Evolutionary conservation across 306 rosid species (phyloP), one percentile per base, ranked within the genome.

Genomic region (Hippophae rhamnoides): DNA sequence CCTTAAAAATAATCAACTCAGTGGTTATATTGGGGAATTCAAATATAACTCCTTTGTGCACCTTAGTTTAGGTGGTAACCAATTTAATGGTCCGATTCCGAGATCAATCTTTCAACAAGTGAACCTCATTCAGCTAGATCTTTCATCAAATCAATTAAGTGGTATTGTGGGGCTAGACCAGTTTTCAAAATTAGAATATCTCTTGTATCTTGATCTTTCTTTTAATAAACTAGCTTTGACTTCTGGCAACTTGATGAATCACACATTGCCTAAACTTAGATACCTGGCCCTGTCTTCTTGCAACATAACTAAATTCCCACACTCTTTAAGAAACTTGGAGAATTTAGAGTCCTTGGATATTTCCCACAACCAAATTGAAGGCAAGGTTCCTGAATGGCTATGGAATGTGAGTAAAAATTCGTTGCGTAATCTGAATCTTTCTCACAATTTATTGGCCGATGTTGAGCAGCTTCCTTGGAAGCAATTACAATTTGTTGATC

Each of bases 121-220:
- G 3, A 45, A 65, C 1, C 46, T 65, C 31, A 0, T 1, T 0
- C 0, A 0, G 0, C 23, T 55, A 27, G 40, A 44, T 65, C 7
- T 65, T 26, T 44, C 54, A 13, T 65, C 46, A 5, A 65, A 54
- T 42, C 13, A 56, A 31, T 57, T 66, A n/a, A 41, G 56, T 57
- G 70, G 63, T 1, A 8, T 47, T 47, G 50, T 47, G 5, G 50
- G 50, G 50, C 13, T 47, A 47, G 10, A 47, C 13, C 13, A 47
- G 9, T 47, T 47, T 47, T 47, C 50, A 47, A 40, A 26, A 13
- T 40, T 31, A 2, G 38, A 55, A 9, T 5, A 55, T 3, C 43
- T 55, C 3, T 55, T 14, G 6, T 7, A 7, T 25, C 41, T 55
- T 55, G 43, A 8, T 14, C 59, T 55, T 55, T 55, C 59, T 9